Conservation (phyloP, 2,329 filamentous ascomycete species). For the Ceratocystis destructans region DNA sequence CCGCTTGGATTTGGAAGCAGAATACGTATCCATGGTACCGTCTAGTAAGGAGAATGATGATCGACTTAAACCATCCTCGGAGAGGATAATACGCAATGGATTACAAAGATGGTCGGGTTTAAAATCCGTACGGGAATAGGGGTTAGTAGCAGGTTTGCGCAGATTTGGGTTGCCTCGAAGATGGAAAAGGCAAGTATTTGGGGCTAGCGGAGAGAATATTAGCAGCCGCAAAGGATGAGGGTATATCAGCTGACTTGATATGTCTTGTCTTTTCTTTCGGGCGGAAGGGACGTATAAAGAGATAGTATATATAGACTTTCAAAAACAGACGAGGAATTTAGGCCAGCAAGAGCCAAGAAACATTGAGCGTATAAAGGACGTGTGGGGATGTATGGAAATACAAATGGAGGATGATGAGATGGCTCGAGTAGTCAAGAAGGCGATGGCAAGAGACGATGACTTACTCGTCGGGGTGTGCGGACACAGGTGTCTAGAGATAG, state of each 20-base stretch:
- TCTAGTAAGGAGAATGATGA: constrained; percentile 10
- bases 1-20: constrained; percentile 15
- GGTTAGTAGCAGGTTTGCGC: not conserved
- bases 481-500: not conserved
- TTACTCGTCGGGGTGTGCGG: not conserved
- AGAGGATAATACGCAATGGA: not conserved
- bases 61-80: constrained; percentile 17
- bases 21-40: constrained; percentile 17
- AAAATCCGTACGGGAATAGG: not conserved
- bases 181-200: not conserved
- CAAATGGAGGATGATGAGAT: not conserved
- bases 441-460: not conserved
- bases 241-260: not conserved
- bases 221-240: not conserved
- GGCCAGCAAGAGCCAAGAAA: not conserved
- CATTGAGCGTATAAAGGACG: not conserved
- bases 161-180: not conserved
- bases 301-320: not conserved
- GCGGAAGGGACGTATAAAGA: not conserved
- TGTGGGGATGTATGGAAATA: not conserved
- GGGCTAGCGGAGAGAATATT: not conserved
- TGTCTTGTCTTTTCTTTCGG: not conserved
- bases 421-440: not conserved
- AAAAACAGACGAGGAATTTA: not conserved
- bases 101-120: not conserved